Percentiles rank a stretch among this genome's conserved stretches.
phyloP scores from a whole-genome alignment of 805 yeast species.

The Phaffomyces thermotolerans region DNA sequence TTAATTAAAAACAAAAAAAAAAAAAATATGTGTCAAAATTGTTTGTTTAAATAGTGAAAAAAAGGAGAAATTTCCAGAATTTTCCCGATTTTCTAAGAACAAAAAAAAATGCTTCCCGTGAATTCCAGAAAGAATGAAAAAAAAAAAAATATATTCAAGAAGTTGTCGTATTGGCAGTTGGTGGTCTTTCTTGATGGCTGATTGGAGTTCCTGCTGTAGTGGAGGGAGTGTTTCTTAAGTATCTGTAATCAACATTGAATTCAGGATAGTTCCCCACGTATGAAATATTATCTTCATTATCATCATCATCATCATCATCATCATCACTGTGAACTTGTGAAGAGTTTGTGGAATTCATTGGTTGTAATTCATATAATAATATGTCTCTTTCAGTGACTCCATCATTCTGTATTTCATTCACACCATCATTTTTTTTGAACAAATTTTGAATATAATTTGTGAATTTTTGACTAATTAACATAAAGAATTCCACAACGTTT shows the following conservation, averaged over 20 bases:
- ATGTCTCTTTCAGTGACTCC: neutral
- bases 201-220: slow-evolving; percentile 11
- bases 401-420: neutral
- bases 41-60: neutral
- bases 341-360: slow-evolving; percentile 1
- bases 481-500: slow-evolving; percentile 13
- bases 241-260: slow-evolving; percentile 22
- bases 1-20: too few relatives aligned
- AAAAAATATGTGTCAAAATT: slow-evolving; percentile 2
- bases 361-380: slow-evolving; percentile 5
- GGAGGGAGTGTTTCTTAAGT: slow-evolving; percentile 22
- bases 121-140: neutral
- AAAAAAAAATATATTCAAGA: too few relatives aligned
- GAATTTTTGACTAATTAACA: slow-evolving; percentile 3
- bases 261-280: slow-evolving; percentile 21
- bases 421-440: neutral
- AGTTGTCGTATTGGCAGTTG: neutral
- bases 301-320: too few relatives aligned
- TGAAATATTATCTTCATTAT: slow-evolving; percentile 8
- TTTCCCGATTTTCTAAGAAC: neutral
- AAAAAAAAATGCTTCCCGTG: neutral
- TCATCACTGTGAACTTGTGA: neutral
- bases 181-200: slow-evolving; percentile 10
- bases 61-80: slow-evolving; percentile 5
- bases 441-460: neutral